Conservation (phyloP, 2,329 filamentous ascomycete genomes). For the Chalaropsis thielavioides region DNA sequence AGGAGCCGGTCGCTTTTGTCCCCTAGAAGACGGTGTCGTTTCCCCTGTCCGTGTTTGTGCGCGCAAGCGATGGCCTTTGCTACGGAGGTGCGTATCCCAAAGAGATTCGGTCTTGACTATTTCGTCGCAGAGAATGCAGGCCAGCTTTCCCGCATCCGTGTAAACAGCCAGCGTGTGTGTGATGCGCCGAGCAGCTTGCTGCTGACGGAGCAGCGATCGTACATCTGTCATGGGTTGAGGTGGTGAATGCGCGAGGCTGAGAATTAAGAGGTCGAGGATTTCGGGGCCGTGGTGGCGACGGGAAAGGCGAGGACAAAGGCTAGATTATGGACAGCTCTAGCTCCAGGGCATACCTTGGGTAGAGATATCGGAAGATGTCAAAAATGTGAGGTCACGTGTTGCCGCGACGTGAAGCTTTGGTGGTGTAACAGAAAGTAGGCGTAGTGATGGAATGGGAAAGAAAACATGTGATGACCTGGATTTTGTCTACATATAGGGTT, state of each 20-base stretch:
- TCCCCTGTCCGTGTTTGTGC: slow-evolving; percentile 18
- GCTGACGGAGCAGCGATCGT: slow-evolving; percentile 62
- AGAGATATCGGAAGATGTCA: too few relatives aligned
- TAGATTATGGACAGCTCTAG: not conserved
- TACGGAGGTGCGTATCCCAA: slow-evolving; percentile 49
- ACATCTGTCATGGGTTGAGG: slow-evolving; percentile 54
- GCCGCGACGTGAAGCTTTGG: too few relatives aligned
- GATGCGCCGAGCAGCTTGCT: slow-evolving; percentile 59
- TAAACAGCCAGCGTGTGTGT: slow-evolving; percentile 55
- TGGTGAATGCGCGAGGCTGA: slow-evolving; percentile 1
- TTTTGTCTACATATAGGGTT: too few relatives aligned
- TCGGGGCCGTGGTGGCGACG: slow-evolving; percentile 7
- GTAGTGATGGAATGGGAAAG: too few relatives aligned
- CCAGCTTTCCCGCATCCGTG: slow-evolving; percentile 50
- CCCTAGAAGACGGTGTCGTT: slow-evolving; percentile 16
- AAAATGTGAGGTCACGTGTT: too few relatives aligned
- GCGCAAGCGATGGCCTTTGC: slow-evolving; percentile 30
- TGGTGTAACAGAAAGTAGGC: too few relatives aligned
- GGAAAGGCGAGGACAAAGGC: slow-evolving; percentile 5
- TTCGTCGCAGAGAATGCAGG: slow-evolving; percentile 52
- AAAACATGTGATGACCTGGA: too few relatives aligned
- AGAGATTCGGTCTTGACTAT: slow-evolving; percentile 49
- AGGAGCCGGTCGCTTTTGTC: slow-evolving; percentile 23
- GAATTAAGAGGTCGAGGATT: not conserved
- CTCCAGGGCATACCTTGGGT: not conserved